phyloP scores from a whole-genome alignment of 805 yeast species.

The Lipomyces sp. region DNA sequence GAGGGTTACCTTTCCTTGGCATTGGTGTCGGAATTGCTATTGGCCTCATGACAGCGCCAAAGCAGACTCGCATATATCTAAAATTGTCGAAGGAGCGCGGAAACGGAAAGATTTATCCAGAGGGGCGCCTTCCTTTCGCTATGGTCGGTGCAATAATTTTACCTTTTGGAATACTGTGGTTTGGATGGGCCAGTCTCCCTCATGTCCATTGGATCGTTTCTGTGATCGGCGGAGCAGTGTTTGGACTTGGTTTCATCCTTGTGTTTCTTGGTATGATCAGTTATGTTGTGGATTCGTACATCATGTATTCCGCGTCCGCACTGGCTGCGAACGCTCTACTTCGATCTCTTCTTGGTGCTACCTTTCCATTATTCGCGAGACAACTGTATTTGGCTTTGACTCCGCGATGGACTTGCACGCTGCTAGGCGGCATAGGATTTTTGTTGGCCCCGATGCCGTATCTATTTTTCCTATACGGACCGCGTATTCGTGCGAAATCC shows the following conservation, averaged over 20 bases:
- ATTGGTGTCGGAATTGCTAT: constrained; percentile 49
- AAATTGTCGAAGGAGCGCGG: constrained; percentile 41
- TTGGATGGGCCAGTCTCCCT: constrained; percentile 65
- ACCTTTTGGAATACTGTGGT: constrained; percentile 62
- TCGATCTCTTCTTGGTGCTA: constrained; percentile 62
- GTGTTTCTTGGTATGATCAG: constrained; percentile 63
- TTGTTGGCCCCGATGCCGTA: constrained; percentile 66
- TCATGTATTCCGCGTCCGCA: constrained; percentile 61
- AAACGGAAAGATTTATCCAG: constrained; percentile 59
- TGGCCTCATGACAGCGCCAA: constrained; percentile 51
- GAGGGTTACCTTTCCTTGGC: constrained; percentile 59
- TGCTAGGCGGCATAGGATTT: constrained; percentile 51
- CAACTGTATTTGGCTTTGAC: constrained; percentile 51
- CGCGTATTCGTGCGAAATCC: constrained; percentile 2
- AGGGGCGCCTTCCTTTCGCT: constrained; percentile 52
- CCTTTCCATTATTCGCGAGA: constrained; percentile 57
- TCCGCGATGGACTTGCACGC: constrained; percentile 52
- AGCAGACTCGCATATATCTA: constrained; percentile 41
- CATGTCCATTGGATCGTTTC: constrained; percentile 61
- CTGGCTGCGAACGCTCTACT: constrained; percentile 66
- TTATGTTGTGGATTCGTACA: constrained; percentile 67
- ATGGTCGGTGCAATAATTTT: constrained; percentile 50
- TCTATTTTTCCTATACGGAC: constrained; percentile 5
- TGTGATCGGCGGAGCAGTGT: constrained; percentile 55
- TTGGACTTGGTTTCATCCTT: constrained; percentile 56